A percentile compares a stretch with the other conserved stretches of the same genome.
Conservation (phyloP, 108 stramenopile species). For the Nitzschia sp. region DNA sequence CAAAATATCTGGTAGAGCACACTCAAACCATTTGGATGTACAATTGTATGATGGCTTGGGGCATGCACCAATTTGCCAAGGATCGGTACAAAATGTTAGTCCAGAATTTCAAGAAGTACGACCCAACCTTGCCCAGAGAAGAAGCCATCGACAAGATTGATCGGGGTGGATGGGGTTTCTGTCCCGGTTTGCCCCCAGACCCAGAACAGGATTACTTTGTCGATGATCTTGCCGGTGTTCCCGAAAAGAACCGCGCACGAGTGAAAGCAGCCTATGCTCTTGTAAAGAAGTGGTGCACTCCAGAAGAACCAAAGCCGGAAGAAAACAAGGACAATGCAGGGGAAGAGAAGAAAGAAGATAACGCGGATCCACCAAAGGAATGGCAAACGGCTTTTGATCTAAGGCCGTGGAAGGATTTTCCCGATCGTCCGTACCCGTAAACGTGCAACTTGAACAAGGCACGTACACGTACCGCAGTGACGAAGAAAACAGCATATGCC, state of each 20-base stretch:
- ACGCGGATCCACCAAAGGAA: constrained; percentile 42
- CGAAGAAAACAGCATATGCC: too few relatives aligned
- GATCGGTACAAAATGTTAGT: constrained; percentile 63
- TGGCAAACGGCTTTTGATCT: constrained; percentile 78
- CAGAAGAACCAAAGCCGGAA: not conserved
- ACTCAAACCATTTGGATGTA: constrained; percentile 78
- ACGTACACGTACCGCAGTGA: too few relatives aligned
- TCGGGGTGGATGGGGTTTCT: constrained; percentile 41
- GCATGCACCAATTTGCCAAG: constrained; percentile 78
- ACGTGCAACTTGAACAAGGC: not conserved
- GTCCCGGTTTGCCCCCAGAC: constrained; percentile 59
- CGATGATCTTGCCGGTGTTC: constrained; percentile 54
- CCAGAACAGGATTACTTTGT: constrained; percentile 54
- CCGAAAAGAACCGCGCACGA: constrained; percentile 50
- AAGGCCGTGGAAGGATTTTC: constrained; percentile 82
- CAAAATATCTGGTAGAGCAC: constrained; percentile 54
- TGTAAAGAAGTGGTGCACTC: constrained; percentile 58
- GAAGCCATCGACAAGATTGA: constrained; percentile 64
- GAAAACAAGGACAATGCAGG: constrained; percentile 25
- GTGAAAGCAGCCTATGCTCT: constrained; percentile 66
- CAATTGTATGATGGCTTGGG: constrained; percentile 71
- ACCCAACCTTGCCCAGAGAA: constrained; percentile 40
- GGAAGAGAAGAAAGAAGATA: constrained; percentile 16
- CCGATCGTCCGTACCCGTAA: constrained; percentile 36
- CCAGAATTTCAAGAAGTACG: constrained; percentile 59